Evolutionary conservation across 2,329 filamentous ascomycete genomes (phyloP).

Genomic region (Berkeleyomyces basicola): DNA sequence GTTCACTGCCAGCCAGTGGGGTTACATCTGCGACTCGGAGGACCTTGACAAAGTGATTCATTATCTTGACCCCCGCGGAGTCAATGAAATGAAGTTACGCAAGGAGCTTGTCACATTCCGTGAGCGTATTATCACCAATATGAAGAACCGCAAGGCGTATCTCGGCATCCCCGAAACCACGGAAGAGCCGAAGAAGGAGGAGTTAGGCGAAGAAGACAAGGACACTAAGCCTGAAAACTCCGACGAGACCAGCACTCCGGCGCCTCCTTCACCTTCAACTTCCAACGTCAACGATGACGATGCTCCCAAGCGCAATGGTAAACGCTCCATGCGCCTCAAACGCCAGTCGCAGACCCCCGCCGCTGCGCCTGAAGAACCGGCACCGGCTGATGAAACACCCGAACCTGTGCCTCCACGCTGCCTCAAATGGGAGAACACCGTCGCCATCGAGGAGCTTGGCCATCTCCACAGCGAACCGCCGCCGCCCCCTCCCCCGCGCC

Average conservation of each 20-base stretch:
- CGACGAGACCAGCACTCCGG: conserved; percentile 20
- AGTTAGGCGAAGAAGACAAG: conserved; percentile 6
- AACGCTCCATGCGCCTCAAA: background rate
- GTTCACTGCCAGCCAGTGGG: conserved; percentile 68
- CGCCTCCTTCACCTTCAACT: background rate
- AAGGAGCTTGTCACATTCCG: conserved; percentile 71
- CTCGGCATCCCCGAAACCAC: conserved; percentile 32
- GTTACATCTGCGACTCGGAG: conserved; percentile 69
- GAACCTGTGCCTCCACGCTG: conserved; percentile 32
- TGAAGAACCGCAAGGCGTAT: conserved; percentile 65
- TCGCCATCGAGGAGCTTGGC: conserved; percentile 38
- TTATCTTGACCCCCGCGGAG: conserved; percentile 78
- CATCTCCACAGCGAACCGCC: conserved; percentile 40
- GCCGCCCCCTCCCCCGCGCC: conserved; percentile 29
- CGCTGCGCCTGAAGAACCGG: background rate
- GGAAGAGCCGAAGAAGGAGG: conserved; percentile 18
- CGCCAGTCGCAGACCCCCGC: background rate
- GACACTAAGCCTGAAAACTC: conserved; percentile 29
- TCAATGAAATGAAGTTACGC: conserved; percentile 70
- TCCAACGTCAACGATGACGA: background rate
- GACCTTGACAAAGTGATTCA: conserved; percentile 62
- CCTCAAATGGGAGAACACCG: conserved; percentile 38
- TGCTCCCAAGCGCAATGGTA: background rate
- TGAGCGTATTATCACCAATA: conserved; percentile 59
- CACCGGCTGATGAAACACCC: conserved; percentile 18